Percentiles rank a stretch among this genome's conserved stretches.
phyloP scores from a whole-genome alignment of 345 rosid species.

The Eucalyptus albens region DNA sequence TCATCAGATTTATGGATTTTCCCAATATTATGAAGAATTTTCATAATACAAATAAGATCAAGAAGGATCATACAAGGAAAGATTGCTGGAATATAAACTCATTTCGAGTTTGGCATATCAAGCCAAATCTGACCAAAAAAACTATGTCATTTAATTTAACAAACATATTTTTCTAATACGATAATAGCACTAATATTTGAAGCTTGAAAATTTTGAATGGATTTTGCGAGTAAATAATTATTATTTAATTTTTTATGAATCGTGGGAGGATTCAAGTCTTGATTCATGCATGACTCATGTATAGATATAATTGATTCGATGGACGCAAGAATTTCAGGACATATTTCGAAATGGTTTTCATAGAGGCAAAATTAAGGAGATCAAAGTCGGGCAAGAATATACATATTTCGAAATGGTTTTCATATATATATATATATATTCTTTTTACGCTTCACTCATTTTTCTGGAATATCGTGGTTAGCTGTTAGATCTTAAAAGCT shows the following conservation, averaged over 20 bases:
- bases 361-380: neutral
- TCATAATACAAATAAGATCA: neutral
- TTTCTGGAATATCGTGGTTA: too few species aligned
- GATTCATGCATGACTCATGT: neutral
- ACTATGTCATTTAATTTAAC: too few species aligned
- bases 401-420: too few species aligned
- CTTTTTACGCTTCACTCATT: too few species aligned
- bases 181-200: neutral
- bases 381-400: neutral
- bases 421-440: too few species aligned
- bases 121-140: neutral
- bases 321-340: neutral
- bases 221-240: neutral
- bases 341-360: neutral
- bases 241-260: neutral
- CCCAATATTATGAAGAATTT: neutral
- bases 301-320: neutral
- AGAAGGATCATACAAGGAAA: neutral
- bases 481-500: too few species aligned
- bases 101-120: neutral
- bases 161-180: neutral
- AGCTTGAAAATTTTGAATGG: neutral
- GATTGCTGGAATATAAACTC: neutral
- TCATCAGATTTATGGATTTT: neutral
- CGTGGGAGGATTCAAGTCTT: neutral